A percentile compares a stretch with the other conserved stretches of the same genome.
Conservation (phyloP, 2,329 filamentous ascomycete genomes). For the Colletotrichum destructivum region DNA sequence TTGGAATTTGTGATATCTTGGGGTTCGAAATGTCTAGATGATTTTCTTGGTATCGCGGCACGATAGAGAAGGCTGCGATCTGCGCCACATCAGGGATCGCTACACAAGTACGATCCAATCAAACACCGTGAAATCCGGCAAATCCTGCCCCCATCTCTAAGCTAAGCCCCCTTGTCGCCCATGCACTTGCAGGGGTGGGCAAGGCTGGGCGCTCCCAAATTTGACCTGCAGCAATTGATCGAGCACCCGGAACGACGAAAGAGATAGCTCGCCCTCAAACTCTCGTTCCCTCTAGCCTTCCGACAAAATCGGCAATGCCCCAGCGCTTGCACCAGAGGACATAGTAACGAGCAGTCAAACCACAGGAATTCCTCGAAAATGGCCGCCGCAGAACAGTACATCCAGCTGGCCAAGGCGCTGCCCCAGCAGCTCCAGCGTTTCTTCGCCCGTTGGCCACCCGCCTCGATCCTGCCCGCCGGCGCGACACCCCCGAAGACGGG, state of each 20-base stretch:
- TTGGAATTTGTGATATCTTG: not conserved
- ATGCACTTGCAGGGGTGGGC: slow-evolving; percentile 40
- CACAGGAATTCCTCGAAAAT: slow-evolving; percentile 16
- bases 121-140: slow-evolving; percentile 12
- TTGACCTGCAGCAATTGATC: slow-evolving; percentile 30
- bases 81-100: slow-evolving; percentile 17
- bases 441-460: slow-evolving; percentile 90
- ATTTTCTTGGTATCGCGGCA: not conserved
- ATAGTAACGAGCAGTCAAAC: slow-evolving; percentile 18
- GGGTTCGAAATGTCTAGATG: not conserved
- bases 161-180: slow-evolving; percentile 23
- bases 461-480: slow-evolving; percentile 66
- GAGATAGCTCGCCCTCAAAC: slow-evolving; percentile 2
- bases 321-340: slow-evolving; percentile 7
- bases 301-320: slow-evolving; percentile 18
- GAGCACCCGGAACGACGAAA: slow-evolving; percentile 14
- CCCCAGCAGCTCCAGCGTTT: slow-evolving; percentile 86
- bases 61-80: slow-evolving; percentile 22
- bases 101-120: slow-evolving; percentile 27
- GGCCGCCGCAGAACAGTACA: slow-evolving; percentile 50
- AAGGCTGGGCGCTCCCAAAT: slow-evolving; percentile 38
- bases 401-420: slow-evolving; percentile 78
- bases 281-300: not conserved
- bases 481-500: slow-evolving; percentile 60
- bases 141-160: slow-evolving; percentile 21